Percentiles rank a stretch among this genome's conserved stretches.
Conservation (phyloP, 345 rosid species). For the Balakata baccata region DNA sequence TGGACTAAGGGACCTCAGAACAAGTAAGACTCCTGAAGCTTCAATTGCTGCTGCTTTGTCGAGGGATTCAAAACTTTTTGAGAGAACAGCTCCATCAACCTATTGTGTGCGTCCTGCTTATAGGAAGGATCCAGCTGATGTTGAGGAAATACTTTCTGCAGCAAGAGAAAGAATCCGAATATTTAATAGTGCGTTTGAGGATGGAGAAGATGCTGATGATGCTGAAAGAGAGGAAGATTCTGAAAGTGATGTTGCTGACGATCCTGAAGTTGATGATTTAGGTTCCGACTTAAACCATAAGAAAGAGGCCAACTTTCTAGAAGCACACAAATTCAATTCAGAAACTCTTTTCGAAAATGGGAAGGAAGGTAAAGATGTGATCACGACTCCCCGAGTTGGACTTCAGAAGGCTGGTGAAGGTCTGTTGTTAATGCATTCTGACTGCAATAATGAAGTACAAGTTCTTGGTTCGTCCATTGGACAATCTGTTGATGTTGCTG, state of each 20-base stretch:
- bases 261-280: conserved; percentile 64
- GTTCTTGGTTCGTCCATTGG: conserved; percentile 23
- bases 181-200: conserved; percentile 57
- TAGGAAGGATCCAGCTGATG: conserved; percentile 71
- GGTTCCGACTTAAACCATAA: conserved; percentile 45
- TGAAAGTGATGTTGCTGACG: conserved; percentile 75
- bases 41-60: conserved; percentile 93
- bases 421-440: conserved; percentile 34
- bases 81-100: conserved; percentile 92
- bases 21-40: conserved; percentile 97
- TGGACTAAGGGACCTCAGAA: conserved; percentile 85
- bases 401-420: conserved; percentile 22
- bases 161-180: conserved; percentile 70
- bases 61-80: conserved; percentile 83
- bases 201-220: conserved; percentile 78
- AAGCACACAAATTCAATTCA: conserved; percentile 15
- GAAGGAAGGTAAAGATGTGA: conserved; percentile 20
- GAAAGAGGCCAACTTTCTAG: conserved; percentile 37
- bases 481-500: conserved; percentile 25
- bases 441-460: conserved; percentile 28
- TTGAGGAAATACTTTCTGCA: conserved; percentile 63
- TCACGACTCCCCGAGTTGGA: conserved; percentile 35
- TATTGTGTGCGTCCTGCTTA: conserved; percentile 81
- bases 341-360: conserved; percentile 39
- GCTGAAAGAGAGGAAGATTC: conserved; percentile 88